These are phyloP conservation scores for Penicillium concentricum DNA, from an alignment of 2,329 filamentous ascomycete species.

Conservation along the genomic window DNA sequence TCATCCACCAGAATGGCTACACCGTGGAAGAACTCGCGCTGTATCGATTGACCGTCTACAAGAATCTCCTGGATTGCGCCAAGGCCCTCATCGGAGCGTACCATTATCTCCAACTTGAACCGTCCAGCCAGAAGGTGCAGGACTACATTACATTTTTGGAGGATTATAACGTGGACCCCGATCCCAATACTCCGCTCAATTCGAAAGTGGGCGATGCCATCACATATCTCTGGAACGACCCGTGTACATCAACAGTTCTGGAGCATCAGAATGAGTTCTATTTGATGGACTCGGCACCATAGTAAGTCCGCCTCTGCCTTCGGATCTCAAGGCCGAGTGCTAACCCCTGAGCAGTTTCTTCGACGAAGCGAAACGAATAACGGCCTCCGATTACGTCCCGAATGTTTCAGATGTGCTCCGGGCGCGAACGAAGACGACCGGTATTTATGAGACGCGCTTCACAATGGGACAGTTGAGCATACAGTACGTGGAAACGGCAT, in stretches of 20 bases:
- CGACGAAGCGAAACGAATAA: conserved; percentile 84
- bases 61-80: conserved; percentile 95
- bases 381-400: conserved; percentile 80
- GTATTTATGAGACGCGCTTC: conserved; percentile 98
- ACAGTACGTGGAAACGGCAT: conserved; percentile 66
- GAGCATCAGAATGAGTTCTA: conserved; percentile 98
- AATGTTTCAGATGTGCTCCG: conserved; percentile 93
- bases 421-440: conserved; percentile 95
- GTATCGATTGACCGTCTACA: conserved; percentile 95
- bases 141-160: conserved; percentile 76
- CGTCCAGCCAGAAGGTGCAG: conserved; percentile 67
- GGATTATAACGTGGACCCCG: conserved; percentile 86
- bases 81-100: conserved; percentile 90
- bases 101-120: conserved; percentile 84
- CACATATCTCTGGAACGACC: conserved; percentile 85
- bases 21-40: conserved; percentile 89
- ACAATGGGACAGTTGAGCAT: conserved; percentile 98
- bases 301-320: conserved; percentile 60
- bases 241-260: conserved; percentile 76
- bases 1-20: conserved; percentile 98
- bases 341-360: conserved; percentile 70
- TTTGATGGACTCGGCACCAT: conserved; percentile 97
- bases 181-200: conserved; percentile 82
- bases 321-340: conserved; percentile 8
- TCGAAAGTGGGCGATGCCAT: conserved; percentile 78